Conservation (phyloP, 2,329 filamentous ascomycete species). For the Penicillium sp. region DNA sequence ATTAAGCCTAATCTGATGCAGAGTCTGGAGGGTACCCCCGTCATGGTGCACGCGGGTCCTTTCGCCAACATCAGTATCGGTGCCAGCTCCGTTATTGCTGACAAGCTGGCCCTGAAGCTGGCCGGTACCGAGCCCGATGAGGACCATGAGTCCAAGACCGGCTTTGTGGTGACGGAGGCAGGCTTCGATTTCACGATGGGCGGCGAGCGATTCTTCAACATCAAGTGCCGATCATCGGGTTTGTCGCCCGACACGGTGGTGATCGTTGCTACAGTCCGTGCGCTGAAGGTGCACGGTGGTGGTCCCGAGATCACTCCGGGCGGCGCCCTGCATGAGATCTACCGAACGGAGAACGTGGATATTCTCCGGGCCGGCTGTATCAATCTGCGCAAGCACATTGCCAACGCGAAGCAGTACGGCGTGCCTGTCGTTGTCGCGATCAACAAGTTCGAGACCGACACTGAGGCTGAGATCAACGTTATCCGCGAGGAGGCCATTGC, state of each 20-base stretch:
- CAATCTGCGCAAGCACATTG: constrained; percentile 94
- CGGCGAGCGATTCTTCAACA: constrained; percentile 99
- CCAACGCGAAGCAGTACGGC: constrained; percentile 85
- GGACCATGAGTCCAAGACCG: constrained; percentile 77
- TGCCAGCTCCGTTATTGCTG: constrained; percentile 91
- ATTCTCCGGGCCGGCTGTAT: constrained; percentile 87
- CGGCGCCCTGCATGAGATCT: constrained; percentile 81
- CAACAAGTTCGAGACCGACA: constrained; percentile 95
- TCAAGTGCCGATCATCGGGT: constrained; percentile 95
- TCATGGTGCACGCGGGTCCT: constrained; percentile 95
- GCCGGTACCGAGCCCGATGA: constrained; percentile 93
- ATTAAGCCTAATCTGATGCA: constrained; percentile 99
- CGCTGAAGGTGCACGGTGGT: constrained; percentile 94
- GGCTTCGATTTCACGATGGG: constrained; percentile 99
- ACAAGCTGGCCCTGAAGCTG: constrained; percentile 94
- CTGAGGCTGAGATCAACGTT: constrained; percentile 85
- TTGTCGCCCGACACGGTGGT: constrained; percentile 92
- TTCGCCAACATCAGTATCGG: constrained; percentile 99
- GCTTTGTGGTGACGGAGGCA: constrained; percentile 94
- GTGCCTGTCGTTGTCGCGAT: constrained; percentile 95
- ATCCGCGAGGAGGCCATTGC: constrained; percentile 89
- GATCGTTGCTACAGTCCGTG: constrained; percentile 91
- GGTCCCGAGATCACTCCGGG: constrained; percentile 92
- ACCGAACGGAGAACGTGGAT: constrained; percentile 91
- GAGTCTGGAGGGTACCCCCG: constrained; percentile 92